A percentile compares a stretch with the other conserved stretches of the same genome.
Evolutionary conservation across 2,329 filamentous ascomycete species (phyloP).

Genomic region (Huntiella savannae): DNA sequence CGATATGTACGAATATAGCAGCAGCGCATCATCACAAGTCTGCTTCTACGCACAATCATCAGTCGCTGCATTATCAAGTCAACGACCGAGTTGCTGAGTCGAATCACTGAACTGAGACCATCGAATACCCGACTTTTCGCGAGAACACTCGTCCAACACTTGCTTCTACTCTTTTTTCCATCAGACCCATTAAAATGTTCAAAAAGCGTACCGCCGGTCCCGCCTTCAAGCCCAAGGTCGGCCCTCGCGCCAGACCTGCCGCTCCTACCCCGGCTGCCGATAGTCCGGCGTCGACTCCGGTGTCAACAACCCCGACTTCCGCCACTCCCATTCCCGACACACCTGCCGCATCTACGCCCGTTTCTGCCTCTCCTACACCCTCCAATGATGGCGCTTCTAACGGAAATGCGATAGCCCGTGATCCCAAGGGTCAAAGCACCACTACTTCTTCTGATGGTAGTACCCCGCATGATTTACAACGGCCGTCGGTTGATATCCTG

Average conservation of each 20-base stretch:
- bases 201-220: conserved; percentile 41
- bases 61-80: conserved; percentile 4
- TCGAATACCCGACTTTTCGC: not conserved
- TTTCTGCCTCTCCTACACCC: not conserved
- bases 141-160: not conserved
- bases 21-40: conserved; percentile 6
- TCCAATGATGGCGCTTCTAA: no score
- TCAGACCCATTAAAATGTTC: conserved; percentile 27
- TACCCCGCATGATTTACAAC: conserved; percentile 1
- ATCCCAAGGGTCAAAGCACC: not conserved
- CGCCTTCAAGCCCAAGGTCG: conserved; percentile 53
- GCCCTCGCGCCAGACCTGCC: conserved; percentile 30
- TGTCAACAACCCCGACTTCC: not conserved
- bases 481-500: no score
- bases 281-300: conserved; percentile 3
- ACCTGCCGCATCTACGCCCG: not conserved
- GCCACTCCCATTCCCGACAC: not conserved
- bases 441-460: not conserved
- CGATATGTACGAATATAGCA: conserved; percentile 10
- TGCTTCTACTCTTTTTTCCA: not conserved
- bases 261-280: conserved; percentile 3
- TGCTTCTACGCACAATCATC: conserved; percentile 9
- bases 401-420: no score
- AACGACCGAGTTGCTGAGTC: conserved; percentile 8
- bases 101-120: not conserved